Evolutionary conservation across 2,329 filamentous ascomycete genomes (phyloP), one percentile per base, ranked within the genome.

Genomic region (Aureobasidium leucospermi): DNA sequence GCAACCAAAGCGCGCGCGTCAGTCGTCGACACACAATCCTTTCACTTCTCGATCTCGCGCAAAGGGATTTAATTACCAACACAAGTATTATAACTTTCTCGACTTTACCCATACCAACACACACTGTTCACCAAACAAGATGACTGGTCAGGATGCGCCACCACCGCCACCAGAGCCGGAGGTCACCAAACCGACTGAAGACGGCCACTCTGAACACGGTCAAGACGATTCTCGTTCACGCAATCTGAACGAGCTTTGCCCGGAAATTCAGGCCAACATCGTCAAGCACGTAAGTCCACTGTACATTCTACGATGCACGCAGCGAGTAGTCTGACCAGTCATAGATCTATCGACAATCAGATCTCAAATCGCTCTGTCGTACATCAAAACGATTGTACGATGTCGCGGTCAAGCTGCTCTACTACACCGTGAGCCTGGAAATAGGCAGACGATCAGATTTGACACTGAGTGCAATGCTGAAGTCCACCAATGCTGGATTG

Each of bases 301-400:
- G 1, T 10, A n/a, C 6, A 11, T 7, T 8, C 3, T 5, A 23
- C 45, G 4, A n/a, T 4, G 1, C 9, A 31, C 10, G 9, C 1
- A 23, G 13, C 13, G 10, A 13, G 13, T 28, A 10, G 36, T 19
- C 42, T 48, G 15, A 58, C 29, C 11, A 2, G 28, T 4, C 15
- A 31, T 16, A 78, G 74, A 69, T 79, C 58, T 72, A 66, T 49
- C 75, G 76, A 15, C 77, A 77, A 4, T 75, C 74, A 60, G 76
- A 79, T 62, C 74, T 79, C 65, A 75, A 75, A 62, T 76, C 71
- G 58, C 67, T 79, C 46, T 79, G 77, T 62, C 74, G 79, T 39
- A 72, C 74, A 6, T 76, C 72, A 68, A 76, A 76, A 60, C 72
- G 77, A 60, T 69, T 79, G 19, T 76, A 78, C 66, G 68, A 76